These are phyloP conservation scores for Exophiala lecanii-corni DNA, from an alignment of 2,329 filamentous ascomycete genomes.

Conservation along the genomic window DNA sequence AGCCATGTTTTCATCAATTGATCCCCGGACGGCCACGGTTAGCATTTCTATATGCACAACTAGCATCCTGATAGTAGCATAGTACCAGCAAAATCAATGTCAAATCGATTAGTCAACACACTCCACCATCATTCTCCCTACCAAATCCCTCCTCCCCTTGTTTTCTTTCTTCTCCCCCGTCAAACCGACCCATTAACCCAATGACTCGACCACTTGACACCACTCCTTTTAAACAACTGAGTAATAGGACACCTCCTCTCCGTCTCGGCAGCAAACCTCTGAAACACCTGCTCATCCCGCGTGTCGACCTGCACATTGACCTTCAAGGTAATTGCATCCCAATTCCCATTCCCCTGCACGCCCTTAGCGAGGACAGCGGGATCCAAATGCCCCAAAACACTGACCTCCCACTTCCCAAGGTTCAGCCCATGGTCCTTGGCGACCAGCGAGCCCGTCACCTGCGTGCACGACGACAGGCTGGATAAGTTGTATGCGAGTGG, in stretches of 20 bases:
- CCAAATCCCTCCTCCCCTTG: too few relatives aligned
- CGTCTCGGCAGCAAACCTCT: constrained; percentile 27
- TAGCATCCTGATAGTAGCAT: too few relatives aligned
- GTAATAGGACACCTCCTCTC: constrained; percentile 31
- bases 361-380: constrained; percentile 28
- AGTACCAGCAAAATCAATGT: too few relatives aligned
- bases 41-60: too few relatives aligned
- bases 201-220: constrained; percentile 26
- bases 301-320: constrained; percentile 29
- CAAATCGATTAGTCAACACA: too few relatives aligned
- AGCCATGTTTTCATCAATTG: too few relatives aligned
- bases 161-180: too few relatives aligned
- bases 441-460: constrained; percentile 30
- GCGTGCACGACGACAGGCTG: constrained; percentile 31
- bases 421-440: constrained; percentile 28
- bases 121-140: too few relatives aligned
- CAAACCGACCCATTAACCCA: constrained; percentile 27
- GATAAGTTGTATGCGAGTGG: constrained; percentile 30
- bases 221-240: constrained; percentile 29
- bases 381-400: constrained; percentile 26
- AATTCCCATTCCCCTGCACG: constrained; percentile 30
- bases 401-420: constrained; percentile 28
- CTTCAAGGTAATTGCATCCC: constrained; percentile 26
- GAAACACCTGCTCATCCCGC: constrained; percentile 16
- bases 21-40: too few relatives aligned